Conservation (phyloP, 2,329 filamentous ascomycete species). For the Pseudopithomyces chartarum region DNA sequence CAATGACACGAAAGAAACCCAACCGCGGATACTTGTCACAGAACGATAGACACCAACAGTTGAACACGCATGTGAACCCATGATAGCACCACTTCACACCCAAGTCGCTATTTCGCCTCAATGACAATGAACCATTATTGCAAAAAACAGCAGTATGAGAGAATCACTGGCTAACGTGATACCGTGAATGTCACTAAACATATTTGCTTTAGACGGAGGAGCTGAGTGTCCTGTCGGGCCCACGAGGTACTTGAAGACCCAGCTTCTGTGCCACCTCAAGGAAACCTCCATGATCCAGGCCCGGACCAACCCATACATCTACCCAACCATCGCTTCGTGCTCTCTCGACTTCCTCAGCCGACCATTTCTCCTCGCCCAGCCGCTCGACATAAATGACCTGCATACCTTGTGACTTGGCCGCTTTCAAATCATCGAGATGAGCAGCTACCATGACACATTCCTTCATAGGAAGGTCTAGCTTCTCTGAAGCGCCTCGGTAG, state of each 20-base stretch:
- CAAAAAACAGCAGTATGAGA: no score
- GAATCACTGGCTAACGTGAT: no score
- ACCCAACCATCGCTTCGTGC: conserved; percentile 64
- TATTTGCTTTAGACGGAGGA: conserved; percentile 14
- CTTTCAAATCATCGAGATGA: conserved; percentile 71
- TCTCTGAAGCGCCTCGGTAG: conserved; percentile 70
- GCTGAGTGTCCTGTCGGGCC: conserved; percentile 16
- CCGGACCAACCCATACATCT: conserved; percentile 57
- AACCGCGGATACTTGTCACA: no score
- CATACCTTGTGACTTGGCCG: conserved; percentile 67
- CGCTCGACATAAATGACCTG: conserved; percentile 77
- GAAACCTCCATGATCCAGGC: conserved; percentile 55
- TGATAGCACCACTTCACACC: no score
- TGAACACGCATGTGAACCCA: no score
- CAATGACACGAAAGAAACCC: no score
- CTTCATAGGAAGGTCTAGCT: conserved; percentile 60
- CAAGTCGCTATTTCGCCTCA: no score
- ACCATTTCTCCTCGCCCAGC: conserved; percentile 67
- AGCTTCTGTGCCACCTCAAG: conserved; percentile 49
- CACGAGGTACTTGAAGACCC: conserved; percentile 26
- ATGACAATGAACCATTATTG: no score
- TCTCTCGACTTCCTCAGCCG: conserved; percentile 55
- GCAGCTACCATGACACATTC: conserved; percentile 80
- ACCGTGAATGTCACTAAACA: neutral
- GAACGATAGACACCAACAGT: no score